Percentiles rank a stretch among this genome's conserved stretches.
Conservation (phyloP, 108 stramenopile species). For the Cyclostephanos tholiformis region DNA sequence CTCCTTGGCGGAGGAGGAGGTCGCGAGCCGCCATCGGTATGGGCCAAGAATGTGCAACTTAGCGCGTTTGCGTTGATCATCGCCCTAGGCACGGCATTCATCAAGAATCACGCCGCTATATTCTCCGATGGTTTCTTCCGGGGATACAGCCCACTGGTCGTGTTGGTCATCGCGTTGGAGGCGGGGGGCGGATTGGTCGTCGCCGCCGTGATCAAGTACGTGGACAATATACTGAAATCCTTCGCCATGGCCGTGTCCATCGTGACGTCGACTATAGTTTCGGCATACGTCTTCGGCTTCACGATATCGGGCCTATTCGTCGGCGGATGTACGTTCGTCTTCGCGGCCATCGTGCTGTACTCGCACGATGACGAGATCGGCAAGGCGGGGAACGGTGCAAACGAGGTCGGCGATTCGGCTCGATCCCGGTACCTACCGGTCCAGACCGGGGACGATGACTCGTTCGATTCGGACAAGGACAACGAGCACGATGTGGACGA, state of each 20-base stretch:
- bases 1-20: conserved; percentile 18
- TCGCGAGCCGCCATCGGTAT: conserved; percentile 63
- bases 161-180: conserved; percentile 86
- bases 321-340: too few species aligned
- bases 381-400: too few species aligned
- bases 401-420: too few species aligned
- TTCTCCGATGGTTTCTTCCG: conserved; percentile 81
- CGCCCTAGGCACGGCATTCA: conserved; percentile 72
- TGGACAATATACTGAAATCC: conserved; percentile 84
- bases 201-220: conserved; percentile 85
- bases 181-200: conserved; percentile 83
- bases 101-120: conserved; percentile 73
- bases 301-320: too few species aligned
- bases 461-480: too few species aligned
- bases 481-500: too few species aligned
- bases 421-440: too few species aligned
- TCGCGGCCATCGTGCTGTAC: too few species aligned
- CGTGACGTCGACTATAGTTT: conserved; percentile 40
- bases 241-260: conserved; percentile 70
- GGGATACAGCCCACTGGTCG: conserved; percentile 86
- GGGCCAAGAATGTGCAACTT: conserved; percentile 98
- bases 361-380: conserved; percentile 15
- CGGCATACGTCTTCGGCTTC: too few species aligned
- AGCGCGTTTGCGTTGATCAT: conserved; percentile 86
- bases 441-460: too few species aligned